These are phyloP conservation scores for Hamigera avellanea DNA, from an alignment of 495 filamentous ascomycete genomes.

Conservation along the genomic window DNA sequence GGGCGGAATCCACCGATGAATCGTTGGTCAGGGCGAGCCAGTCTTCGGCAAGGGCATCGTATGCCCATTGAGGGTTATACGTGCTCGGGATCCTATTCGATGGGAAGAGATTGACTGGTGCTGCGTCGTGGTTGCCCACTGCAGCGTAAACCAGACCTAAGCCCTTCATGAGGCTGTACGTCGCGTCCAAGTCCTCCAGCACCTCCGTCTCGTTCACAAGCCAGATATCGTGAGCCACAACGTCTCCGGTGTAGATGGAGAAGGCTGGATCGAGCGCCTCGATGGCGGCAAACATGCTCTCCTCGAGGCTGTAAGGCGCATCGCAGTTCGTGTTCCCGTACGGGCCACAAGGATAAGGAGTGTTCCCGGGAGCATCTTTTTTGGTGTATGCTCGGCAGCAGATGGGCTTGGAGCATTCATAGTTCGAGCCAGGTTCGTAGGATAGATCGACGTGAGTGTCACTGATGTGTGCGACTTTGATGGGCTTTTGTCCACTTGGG, in stretches of 20 bases:
- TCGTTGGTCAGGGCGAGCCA: conserved; percentile 37
- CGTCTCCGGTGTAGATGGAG: conserved; percentile 22
- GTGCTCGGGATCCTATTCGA: conserved; percentile 16
- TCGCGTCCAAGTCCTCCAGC: conserved; percentile 27
- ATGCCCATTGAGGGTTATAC: conserved; percentile 37
- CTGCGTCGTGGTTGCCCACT: conserved; percentile 44
- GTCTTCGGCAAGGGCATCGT: conserved; percentile 31
- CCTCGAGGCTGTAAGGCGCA: conserved; percentile 34
- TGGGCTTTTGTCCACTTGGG: conserved; percentile 31
- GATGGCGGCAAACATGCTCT: conserved; percentile 42
- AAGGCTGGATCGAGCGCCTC: conserved; percentile 13
- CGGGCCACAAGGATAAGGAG: conserved; percentile 29
- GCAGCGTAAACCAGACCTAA: conserved; percentile 36
- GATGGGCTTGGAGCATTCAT: conserved; percentile 42
- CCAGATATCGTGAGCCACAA: conserved; percentile 20
- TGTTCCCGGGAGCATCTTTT: conserved; percentile 29
- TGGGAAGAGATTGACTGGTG: conserved; percentile 40
- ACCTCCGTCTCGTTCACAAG: conserved; percentile 22
- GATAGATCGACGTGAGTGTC: conserved; percentile 44
- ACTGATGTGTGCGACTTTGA: conserved; percentile 43
- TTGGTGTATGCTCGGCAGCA: conserved; percentile 40
- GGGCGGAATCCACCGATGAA: conserved; percentile 17
- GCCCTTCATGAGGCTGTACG: conserved; percentile 23
- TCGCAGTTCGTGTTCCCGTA: conserved; percentile 42
- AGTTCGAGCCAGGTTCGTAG: conserved; percentile 38